Evolutionary conservation across 2,329 filamentous ascomycete genomes (phyloP).

Genomic region (Metarhizium humberi): DNA sequence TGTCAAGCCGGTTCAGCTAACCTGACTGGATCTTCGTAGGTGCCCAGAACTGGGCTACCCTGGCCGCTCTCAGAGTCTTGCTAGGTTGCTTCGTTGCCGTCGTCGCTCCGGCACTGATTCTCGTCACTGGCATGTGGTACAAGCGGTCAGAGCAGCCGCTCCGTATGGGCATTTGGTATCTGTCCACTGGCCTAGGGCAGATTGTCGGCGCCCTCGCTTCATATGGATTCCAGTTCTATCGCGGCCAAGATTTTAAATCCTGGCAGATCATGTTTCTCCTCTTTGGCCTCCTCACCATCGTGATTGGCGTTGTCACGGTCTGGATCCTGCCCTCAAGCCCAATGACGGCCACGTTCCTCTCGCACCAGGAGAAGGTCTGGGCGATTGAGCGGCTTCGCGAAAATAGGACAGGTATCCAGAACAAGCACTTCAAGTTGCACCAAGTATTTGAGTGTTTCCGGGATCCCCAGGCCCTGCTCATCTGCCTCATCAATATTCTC

Average conservation of each 20-base stretch:
- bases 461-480: no score
- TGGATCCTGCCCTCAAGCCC: not conserved
- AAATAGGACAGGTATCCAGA: not conserved
- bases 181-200: not conserved
- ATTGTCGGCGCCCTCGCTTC: not conserved
- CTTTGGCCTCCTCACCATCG: not conserved
- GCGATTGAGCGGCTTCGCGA: not conserved
- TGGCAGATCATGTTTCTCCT: not conserved
- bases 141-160: not conserved
- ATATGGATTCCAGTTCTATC: not conserved
- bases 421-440: not conserved
- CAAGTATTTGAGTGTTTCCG: not conserved
- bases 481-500: no score
- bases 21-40: no score
- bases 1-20: no score
- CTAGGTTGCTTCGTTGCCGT: no score
- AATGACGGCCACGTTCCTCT: not conserved
- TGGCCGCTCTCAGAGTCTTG: no score
- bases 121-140: not conserved
- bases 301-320: not conserved
- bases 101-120: no score
- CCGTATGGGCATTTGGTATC: not conserved
- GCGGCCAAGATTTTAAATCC: not conserved
- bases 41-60: no score
- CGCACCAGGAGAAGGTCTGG: not conserved